phyloP scores from a whole-genome alignment of 352 stramenopile genomes.

The Pythium biforme region DNA sequence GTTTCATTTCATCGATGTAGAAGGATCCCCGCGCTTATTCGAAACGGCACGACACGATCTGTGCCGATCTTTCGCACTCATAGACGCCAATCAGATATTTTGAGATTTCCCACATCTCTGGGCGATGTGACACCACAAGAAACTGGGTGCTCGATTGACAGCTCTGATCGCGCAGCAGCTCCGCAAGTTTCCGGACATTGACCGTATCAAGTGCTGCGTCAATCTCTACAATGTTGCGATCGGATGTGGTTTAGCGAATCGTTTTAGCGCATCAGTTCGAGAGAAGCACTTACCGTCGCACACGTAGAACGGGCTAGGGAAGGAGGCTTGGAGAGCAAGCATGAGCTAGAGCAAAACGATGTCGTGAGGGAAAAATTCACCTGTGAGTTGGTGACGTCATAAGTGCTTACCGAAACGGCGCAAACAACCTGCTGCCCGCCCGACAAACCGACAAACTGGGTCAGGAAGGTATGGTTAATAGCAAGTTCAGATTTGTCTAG shows the following conservation, averaged over 20 bases:
- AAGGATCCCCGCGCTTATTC: slow-evolving; percentile 13
- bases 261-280: background rate
- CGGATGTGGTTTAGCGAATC: background rate
- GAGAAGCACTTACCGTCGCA: slow-evolving; percentile 31
- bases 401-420: slow-evolving; percentile 29
- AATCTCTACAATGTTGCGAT: slow-evolving; percentile 28
- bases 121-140: slow-evolving; percentile 36
- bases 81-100: slow-evolving; percentile 32
- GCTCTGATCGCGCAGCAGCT: slow-evolving; percentile 29
- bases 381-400: too few species aligned
- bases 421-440: slow-evolving; percentile 43
- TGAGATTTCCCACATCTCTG: slow-evolving; percentile 36
- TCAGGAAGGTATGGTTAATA: background rate
- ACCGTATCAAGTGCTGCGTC: slow-evolving; percentile 39
- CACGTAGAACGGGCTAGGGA: slow-evolving; percentile 38
- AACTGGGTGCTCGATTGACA: slow-evolving; percentile 31
- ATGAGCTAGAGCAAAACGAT: slow-evolving; percentile 28
- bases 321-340: slow-evolving; percentile 38
- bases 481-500: background rate
- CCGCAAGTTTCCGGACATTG: slow-evolving; percentile 33
- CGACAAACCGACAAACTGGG: slow-evolving; percentile 39
- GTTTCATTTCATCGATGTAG: slow-evolving; percentile 14
- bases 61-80: slow-evolving; percentile 29
- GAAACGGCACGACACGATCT: slow-evolving; percentile 29
- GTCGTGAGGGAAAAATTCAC: too few species aligned